Percentiles rank a stretch among this genome's conserved stretches.
Evolutionary conservation across 108 stramenopile genomes (phyloP).

Genomic region (Schizochytrium sp.): DNA sequence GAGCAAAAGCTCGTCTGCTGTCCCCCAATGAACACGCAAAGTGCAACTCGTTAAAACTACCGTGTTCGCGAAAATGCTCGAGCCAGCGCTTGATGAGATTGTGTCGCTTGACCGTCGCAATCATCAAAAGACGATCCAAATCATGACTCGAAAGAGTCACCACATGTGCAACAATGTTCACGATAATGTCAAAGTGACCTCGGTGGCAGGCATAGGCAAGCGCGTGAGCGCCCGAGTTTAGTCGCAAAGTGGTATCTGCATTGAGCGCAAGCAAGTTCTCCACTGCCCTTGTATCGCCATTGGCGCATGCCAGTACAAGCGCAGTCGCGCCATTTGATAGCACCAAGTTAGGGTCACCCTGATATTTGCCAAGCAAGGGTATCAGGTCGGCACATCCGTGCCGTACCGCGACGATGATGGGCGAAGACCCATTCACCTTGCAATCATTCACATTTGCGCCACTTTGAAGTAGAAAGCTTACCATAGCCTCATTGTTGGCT

Average conservation of each 20-base stretch:
- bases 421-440: background rate
- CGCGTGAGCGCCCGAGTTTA: background rate
- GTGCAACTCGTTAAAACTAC: background rate
- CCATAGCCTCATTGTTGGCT: background rate
- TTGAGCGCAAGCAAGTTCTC: background rate
- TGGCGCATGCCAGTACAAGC: background rate
- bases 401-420: background rate
- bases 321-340: constrained; percentile 2
- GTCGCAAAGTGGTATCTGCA: background rate
- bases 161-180: background rate
- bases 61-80: background rate
- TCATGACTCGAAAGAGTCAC: background rate
- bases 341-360: background rate
- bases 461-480: background rate
- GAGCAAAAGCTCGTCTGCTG: background rate
- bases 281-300: background rate
- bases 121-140: background rate
- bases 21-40: background rate
- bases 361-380: background rate
- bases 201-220: background rate
- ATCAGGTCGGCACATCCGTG: background rate
- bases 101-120: background rate
- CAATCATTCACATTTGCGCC: background rate
- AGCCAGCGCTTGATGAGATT: background rate
- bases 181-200: background rate